A percentile compares a stretch with the other conserved stretches of the same genome.
Evolutionary conservation across 192 early-diverging fungal species (phyloP).

Genomic region (Thoreauomyces humboldtii): DNA sequence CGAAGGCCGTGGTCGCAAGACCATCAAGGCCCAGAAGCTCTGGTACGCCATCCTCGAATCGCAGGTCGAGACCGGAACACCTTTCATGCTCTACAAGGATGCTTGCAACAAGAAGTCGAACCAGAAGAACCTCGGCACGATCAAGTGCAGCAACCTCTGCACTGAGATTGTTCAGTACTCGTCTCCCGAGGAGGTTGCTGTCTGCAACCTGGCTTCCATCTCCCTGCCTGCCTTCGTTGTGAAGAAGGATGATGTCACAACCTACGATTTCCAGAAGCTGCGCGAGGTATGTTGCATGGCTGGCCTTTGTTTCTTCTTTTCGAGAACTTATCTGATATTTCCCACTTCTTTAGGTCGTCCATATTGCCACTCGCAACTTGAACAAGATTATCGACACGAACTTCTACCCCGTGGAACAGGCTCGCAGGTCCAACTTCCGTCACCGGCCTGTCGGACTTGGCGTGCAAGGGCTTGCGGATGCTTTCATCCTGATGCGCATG

Average conservation of each 20-base stretch:
- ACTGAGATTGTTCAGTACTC: constrained; percentile 99
- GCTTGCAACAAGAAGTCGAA: constrained; percentile 99
- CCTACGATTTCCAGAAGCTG: constrained; percentile 83
- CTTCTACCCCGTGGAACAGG: constrained; percentile 92
- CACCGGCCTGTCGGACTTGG: constrained; percentile 98
- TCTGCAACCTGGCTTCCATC: constrained; percentile 95
- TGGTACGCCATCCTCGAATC: constrained; percentile 96
- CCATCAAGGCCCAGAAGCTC: constrained; percentile 95
- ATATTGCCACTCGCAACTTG: constrained; percentile 87
- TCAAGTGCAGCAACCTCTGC: constrained; percentile 98
- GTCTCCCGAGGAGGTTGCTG: constrained; percentile 91
- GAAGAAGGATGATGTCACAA: constrained; percentile 47
- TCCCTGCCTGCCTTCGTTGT: constrained; percentile 84
- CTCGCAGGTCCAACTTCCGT: constrained; percentile 83
- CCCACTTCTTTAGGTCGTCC: no score
- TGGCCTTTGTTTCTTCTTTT: background rate
- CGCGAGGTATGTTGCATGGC: constrained; percentile 40
- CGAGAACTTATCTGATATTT: constrained; percentile 12
- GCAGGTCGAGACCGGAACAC: constrained; percentile 96
- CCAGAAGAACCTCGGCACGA: constrained; percentile 98
- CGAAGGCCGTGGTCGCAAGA: constrained; percentile 79
- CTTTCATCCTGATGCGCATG: constrained; percentile 92
- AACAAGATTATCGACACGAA: constrained; percentile 98
- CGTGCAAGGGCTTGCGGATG: constrained; percentile 96
- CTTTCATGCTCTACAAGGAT: constrained; percentile 99